These are phyloP conservation scores for Phytophthora aleatoria DNA, from an alignment of 352 stramenopile species.

Conservation along the genomic window DNA sequence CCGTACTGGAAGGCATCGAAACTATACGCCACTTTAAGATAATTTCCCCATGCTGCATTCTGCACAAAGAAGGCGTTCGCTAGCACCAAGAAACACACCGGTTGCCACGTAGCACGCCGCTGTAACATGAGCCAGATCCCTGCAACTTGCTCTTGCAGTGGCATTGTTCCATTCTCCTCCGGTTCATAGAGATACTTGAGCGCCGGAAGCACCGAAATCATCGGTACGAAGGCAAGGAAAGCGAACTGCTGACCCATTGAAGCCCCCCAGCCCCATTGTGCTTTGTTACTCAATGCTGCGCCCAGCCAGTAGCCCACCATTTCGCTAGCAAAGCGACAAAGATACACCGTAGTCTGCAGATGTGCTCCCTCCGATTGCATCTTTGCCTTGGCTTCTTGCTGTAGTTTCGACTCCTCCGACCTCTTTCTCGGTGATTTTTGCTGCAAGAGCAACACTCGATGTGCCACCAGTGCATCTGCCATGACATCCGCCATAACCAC, in stretches of 20 bases:
- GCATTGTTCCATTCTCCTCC: slow-evolving; percentile 28
- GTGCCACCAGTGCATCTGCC: slow-evolving; percentile 72
- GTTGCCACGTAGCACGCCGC: slow-evolving; percentile 74
- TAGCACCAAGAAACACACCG: slow-evolving; percentile 70
- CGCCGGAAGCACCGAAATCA: slow-evolving; percentile 62
- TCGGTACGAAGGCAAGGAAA: slow-evolving; percentile 58
- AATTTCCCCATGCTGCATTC: slow-evolving; percentile 85
- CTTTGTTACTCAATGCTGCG: slow-evolving; percentile 61
- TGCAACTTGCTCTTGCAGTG: slow-evolving; percentile 42
- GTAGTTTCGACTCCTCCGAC: slow-evolving; percentile 23
- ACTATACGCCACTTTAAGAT: slow-evolving; percentile 66
- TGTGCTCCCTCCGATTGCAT: slow-evolving; percentile 46
- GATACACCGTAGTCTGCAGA: slow-evolving; percentile 72
- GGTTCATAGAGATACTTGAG: slow-evolving; percentile 68
- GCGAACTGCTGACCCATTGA: slow-evolving; percentile 71
- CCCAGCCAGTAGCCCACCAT: slow-evolving; percentile 80
- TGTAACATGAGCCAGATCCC: slow-evolving; percentile 71
- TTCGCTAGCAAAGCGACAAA: slow-evolving; percentile 80
- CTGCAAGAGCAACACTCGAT: slow-evolving; percentile 49
- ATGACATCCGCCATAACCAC: slow-evolving; percentile 88
- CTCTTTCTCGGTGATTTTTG: slow-evolving; percentile 15
- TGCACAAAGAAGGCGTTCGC: slow-evolving; percentile 69
- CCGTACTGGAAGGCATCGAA: slow-evolving; percentile 55
- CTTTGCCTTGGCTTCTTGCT: slow-evolving; percentile 20
- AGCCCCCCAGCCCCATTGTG: slow-evolving; percentile 56